Base-by-base conservation (phyloP, 305 asterid species). In the Rubia occidens region DNA sequence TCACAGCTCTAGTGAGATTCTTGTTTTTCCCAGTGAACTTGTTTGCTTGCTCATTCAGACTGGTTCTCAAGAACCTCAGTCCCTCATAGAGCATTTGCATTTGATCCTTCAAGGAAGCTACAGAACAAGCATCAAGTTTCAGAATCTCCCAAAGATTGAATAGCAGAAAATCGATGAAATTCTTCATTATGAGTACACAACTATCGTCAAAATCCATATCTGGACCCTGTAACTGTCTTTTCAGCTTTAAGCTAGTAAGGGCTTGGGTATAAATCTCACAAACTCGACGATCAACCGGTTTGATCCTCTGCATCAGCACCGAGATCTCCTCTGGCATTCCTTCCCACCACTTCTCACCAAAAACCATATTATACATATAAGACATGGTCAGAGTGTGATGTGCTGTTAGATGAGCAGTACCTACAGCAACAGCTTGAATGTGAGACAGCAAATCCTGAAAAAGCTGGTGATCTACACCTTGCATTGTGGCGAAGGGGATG, bases 311-410 rank as follows among this genome's bases (percentile, higher is more conserved):
- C 66, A 11, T n/a, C 43, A 60, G 66, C 20, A 0, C 21, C 3
- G 45, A 35, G n/a, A 61, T 61, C 66, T 35, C 66, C 11, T 61
- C 45, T 24, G 66, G 66, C 66, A 61, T 61, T 32, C 47, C 66
- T 37, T 61, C 45, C 66, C 66, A 61, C 66, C 66, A 61, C 10
- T 61, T 61, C 8, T 37, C 67, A 62, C 67, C 49, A 61, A 32
- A 61, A 35, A 15, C 66, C 66, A 61, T 61, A 4, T 14, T 4
- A 15, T 11, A 61, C 66, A 61, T 32, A 61, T 14, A 61, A 32
- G 66, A 61, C 24, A 29, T 61, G 9, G 66, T 61, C 66, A 61
- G 13, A 32, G 66, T 61, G 24, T 61, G 44, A 14, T 35, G 44
- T 35, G 45, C 66, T 61, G 66, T 61, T 61, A 61, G 26, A 61